Base-by-base conservation (phyloP, 2,329 filamentous ascomycete species). In the Penicillium sp. region DNA sequence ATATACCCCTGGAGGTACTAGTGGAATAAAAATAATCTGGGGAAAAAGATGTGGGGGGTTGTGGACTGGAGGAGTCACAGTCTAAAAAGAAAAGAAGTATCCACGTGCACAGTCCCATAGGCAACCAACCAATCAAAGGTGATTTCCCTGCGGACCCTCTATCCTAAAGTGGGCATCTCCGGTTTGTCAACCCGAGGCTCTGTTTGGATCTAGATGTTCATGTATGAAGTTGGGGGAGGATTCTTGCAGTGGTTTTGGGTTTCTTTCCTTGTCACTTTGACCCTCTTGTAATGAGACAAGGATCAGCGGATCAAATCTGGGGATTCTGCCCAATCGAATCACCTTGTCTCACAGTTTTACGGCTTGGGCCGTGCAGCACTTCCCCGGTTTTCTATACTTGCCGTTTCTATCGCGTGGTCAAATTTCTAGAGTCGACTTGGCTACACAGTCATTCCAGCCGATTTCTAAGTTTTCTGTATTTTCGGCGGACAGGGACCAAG, bases 381-480 rank as follows among this genome's bases (percentile, higher is more conserved):
- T 56, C 54, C 54, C 54, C 54, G 48, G 54, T 45, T 56, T 47
- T 31, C 48, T 29, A 45, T 46, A 53, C 29, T 38, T 49, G 43
- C 37, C 31, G 50, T 53, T 43, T 23, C 27, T 12, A 45, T 54
- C 43, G 52, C 27, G 52, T 54, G 52, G 46, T 43, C 38, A 54
- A 21, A 23, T 40, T 19, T 38, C 8, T 8, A 50, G 37, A 29
- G 46, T 46, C 45, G 53, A 50, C 45, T 55, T 55, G 38, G 53
- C 53, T 55, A 50, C 45, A 49, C 43, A 29, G 31, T 33, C 10
- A 35, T 55, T 42, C 25, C 17, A 50, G 45, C 53, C 53, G 53
- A 50, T 33, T 33, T 42, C 6, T 43, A 17, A 17, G 38, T 40
- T 27, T n/a, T 4, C 23, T n/a, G 21, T 48, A 45, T 23, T 25